Base-by-base conservation (phyloP, 768 basidiomycete species). In the Xerocomellus amylosporus region DNA sequence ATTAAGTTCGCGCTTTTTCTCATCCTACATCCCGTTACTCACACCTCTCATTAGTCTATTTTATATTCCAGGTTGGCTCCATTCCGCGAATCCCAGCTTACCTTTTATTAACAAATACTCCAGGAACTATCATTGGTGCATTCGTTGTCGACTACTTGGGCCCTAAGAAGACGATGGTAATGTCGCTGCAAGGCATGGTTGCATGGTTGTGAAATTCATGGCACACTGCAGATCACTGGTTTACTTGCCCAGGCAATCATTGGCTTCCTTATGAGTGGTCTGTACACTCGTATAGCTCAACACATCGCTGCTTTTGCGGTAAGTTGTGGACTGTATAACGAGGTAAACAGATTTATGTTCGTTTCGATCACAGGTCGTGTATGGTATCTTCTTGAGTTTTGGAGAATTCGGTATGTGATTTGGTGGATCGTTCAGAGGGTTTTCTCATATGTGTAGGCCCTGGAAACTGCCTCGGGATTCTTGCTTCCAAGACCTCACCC, bases 261-360 rank as follows among this genome's bases (percentile, higher is more conserved):
- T 45, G 90, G 95, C 7, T 97, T 97, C 73, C 82, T 92, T 69
- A 90, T 98, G 87, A 89, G 89, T 57, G 95, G 91, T 2, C 73
- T 84, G 19, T 97, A 95, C 72, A 63, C 56, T 24, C 73, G 76
- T 71, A 75, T 93, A 50, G 79, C 79, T 13, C 63, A 74, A 4
- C 77, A 90, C 56, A 78, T 92, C 48, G 89, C 72, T n/a, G 90
- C 77, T 8, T 93, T 91, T 57, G 87, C 89, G 30, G 86, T 86
- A 58, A 60, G 81, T 71, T 26, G 15, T 30, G 22, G 20, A 38
- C 41, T 19, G 15, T 9, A 34, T 20, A 24, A 51, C 36, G 43
- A 24, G 14, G 6, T 19, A 10, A n/a, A 8, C n/a, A 9, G 7
- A 19, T 43, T 39, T 19, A 28, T 40, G 8, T 37, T 34, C 12